A percentile compares a stretch with the other conserved stretches of the same genome.
These are phyloP conservation scores for Endoconidiophora polonica DNA, from an alignment of 2,329 filamentous ascomycete genomes.

Conservation along the genomic window DNA sequence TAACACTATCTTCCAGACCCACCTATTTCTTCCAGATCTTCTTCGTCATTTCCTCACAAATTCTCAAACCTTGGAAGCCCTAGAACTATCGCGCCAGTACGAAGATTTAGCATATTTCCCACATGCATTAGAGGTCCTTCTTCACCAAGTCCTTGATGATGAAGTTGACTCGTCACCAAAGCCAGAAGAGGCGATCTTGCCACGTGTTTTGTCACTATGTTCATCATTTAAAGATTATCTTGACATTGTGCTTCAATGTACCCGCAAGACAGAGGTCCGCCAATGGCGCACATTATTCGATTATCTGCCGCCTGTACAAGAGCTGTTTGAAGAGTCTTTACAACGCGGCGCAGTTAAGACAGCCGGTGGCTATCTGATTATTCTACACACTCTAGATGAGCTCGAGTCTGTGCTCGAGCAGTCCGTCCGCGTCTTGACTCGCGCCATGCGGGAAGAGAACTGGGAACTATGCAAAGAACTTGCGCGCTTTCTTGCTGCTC, in stretches of 20 bases:
- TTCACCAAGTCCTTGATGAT: constrained; percentile 87
- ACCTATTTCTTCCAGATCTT: constrained; percentile 80
- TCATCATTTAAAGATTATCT: constrained; percentile 73
- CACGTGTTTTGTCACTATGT: constrained; percentile 44
- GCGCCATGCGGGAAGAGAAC: constrained; percentile 70
- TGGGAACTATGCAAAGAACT: constrained; percentile 95
- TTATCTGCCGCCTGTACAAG: constrained; percentile 75
- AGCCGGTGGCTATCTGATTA: constrained; percentile 87
- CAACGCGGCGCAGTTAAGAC: constrained; percentile 78
- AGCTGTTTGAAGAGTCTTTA: constrained; percentile 85
- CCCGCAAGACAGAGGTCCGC: constrained; percentile 86
- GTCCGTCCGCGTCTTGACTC: constrained; percentile 61
- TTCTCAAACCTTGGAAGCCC: constrained; percentile 63
- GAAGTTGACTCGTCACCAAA: constrained; percentile 61
- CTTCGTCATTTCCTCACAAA: constrained; percentile 62
- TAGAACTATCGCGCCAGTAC: constrained; percentile 71
- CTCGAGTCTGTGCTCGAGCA: constrained; percentile 54
- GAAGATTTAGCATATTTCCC: constrained; percentile 79
- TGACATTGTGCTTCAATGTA: constrained; percentile 91
- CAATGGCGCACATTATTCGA: constrained; percentile 91
- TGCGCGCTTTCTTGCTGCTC: constrained; percentile 81
- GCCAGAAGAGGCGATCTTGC: constrained; percentile 47
- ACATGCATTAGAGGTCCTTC: constrained; percentile 77
- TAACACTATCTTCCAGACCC: constrained; percentile 40
- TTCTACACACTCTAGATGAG: constrained; percentile 70